Evolutionary conservation across 2,329 filamentous ascomycete genomes (phyloP).

Genomic region (Monosporascus sp.): DNA sequence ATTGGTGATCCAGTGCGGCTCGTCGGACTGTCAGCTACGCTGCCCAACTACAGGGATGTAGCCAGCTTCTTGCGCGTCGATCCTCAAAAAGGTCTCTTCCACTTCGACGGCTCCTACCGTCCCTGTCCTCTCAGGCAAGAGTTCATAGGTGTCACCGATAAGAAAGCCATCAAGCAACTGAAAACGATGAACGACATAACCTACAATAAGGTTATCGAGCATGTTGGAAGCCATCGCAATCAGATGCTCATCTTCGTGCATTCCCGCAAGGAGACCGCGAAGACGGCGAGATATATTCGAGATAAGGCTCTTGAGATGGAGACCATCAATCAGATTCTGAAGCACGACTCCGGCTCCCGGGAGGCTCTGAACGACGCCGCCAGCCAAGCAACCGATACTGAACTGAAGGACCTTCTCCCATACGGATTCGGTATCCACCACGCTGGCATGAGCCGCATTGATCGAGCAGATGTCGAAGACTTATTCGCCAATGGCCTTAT

Average conservation of each 20-base stretch:
- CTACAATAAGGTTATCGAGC: conserved; percentile 94
- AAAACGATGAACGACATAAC: conserved; percentile 99
- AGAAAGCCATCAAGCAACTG: conserved; percentile 96
- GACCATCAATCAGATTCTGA: conserved; percentile 91
- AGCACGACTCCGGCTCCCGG: conserved; percentile 84
- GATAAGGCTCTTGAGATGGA: conserved; percentile 97
- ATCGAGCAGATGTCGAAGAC: conserved; percentile 91
- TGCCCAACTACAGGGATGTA: conserved; percentile 95
- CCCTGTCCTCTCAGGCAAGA: conserved; percentile 94
- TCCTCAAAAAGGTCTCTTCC: conserved; percentile 77
- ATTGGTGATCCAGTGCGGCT: conserved; percentile 90
- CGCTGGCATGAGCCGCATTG: conserved; percentile 92
- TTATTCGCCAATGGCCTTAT: conserved; percentile 87
- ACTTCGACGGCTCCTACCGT: conserved; percentile 91
- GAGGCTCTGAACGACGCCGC: conserved; percentile 85
- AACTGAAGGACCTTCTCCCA: conserved; percentile 88
- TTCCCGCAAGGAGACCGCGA: conserved; percentile 95
- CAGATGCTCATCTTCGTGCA: conserved; percentile 99
- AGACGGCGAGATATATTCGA: conserved; percentile 91
- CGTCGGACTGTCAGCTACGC: conserved; percentile 85
- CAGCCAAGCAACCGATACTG: conserved; percentile 73
- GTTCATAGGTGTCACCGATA: conserved; percentile 94
- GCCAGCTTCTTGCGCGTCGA: conserved; percentile 93
- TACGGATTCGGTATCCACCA: conserved; percentile 99
- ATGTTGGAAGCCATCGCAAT: conserved; percentile 86